Conservation (phyloP, 164 flowering plant species). For the Magnolia sinica region DNA sequence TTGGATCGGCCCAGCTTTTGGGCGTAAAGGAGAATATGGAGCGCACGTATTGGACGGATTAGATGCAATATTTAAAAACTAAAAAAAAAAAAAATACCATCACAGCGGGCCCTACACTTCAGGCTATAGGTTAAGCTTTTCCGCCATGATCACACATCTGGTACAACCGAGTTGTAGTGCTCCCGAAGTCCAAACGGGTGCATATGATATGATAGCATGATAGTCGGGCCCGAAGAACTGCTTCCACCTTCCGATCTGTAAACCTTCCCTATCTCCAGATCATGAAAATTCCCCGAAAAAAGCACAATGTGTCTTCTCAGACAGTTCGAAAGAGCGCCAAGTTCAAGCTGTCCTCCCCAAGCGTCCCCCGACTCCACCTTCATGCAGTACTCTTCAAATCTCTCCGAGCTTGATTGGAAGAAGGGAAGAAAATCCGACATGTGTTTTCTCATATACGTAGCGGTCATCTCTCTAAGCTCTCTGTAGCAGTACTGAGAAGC, state of each 20-base stretch:
- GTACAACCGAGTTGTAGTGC: conserved; percentile 88
- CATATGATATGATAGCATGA: conserved; percentile 67
- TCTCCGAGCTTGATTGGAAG: conserved; percentile 48
- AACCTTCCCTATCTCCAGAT: conserved; percentile 92
- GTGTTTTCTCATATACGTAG: conserved; percentile 70
- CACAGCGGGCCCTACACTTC: too few species aligned
- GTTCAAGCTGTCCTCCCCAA: conserved; percentile 94
- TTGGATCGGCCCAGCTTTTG: too few species aligned
- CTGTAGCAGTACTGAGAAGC: conserved; percentile 46
- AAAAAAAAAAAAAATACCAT: too few species aligned
- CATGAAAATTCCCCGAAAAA: conserved; percentile 83
- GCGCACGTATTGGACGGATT: too few species aligned
- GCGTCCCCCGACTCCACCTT: conserved; percentile 80
- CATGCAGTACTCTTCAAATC: conserved; percentile 65
- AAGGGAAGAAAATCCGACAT: conserved; percentile 68
- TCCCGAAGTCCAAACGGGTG: conserved; percentile 95
- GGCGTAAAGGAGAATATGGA: too few species aligned
- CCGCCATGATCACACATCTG: conserved; percentile 5
- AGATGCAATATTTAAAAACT: too few species aligned
- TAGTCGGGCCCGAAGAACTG: conserved; percentile 28
- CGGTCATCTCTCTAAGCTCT: conserved; percentile 70
- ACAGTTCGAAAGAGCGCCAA: conserved; percentile 77
- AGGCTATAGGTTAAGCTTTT: too few species aligned
- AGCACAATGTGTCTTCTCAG: conserved; percentile 66
- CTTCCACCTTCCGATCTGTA: conserved; percentile 38